Percentiles rank a stretch among this genome's conserved stretches.
Evolutionary conservation across 805 yeast genomes (phyloP).

Genomic region (Saccharomycopsis sp.): DNA sequence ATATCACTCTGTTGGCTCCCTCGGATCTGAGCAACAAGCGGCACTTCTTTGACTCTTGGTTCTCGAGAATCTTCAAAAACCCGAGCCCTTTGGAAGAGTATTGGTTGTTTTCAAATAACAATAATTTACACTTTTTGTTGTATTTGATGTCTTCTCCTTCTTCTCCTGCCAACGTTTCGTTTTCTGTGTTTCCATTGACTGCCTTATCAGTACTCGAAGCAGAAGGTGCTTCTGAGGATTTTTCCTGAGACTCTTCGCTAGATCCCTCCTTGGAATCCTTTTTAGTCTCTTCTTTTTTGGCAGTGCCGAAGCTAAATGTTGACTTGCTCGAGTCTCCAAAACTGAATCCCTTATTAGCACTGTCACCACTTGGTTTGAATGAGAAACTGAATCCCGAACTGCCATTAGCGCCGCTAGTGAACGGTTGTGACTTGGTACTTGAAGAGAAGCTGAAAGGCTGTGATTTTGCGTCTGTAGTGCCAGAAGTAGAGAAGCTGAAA

Average conservation of each 20-base stretch:
- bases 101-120: constrained; percentile 8
- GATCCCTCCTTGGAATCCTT: neutral
- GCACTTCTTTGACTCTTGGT: constrained; percentile 12
- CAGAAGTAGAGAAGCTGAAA: neutral
- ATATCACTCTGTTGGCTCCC: constrained; percentile 16
- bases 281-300: neutral
- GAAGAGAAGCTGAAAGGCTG: neutral
- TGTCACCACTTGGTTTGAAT: neutral
- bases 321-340: constrained; percentile 1
- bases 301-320: neutral
- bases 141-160: constrained; percentile 18
- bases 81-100: constrained; percentile 18
- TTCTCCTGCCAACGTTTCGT: constrained; percentile 16
- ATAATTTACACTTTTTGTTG: constrained; percentile 12
- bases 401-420: neutral
- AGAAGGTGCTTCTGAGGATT: neutral
- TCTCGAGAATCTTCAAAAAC: constrained; percentile 10
- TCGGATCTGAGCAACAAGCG: constrained; percentile 19
- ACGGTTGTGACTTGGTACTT: neutral
- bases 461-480: neutral
- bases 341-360: constrained; percentile 2
- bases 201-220: neutral
- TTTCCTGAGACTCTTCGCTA: neutral
- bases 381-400: neutral
- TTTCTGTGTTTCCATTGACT: neutral